A percentile compares a stretch with the other conserved stretches of the same genome.
phyloP scores from a whole-genome alignment of 805 yeast genomes.

The Candida corydali region DNA sequence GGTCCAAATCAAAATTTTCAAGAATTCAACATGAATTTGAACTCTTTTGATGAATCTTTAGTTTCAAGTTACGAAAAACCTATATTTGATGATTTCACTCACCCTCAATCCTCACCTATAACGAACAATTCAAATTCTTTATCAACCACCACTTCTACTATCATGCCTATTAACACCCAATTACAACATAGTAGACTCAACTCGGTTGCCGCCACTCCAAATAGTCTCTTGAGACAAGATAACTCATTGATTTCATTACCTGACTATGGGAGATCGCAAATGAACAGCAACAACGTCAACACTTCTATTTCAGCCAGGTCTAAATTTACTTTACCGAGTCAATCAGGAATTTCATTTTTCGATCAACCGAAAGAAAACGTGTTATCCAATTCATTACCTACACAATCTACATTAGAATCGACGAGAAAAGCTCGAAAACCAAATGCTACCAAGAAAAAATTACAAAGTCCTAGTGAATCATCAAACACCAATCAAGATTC shows the following conservation, averaged over 20 bases:
- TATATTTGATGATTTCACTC: conserved; percentile 8
- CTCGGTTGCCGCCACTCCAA: conserved; percentile 14
- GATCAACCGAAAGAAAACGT: conserved; percentile 3
- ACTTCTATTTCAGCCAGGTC: not conserved
- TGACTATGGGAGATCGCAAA: conserved; percentile 13
- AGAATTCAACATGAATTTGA: conserved; percentile 6
- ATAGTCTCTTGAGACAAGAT: conserved; percentile 20
- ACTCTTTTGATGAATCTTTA: conserved; percentile 6
- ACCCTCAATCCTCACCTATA: conserved; percentile 1
- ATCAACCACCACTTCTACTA: conserved; percentile 2
- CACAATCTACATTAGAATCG: not conserved
- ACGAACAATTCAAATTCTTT: not conserved
- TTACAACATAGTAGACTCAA: conserved; percentile 2
- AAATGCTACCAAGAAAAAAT: not conserved
- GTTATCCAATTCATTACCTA: conserved; percentile 3
- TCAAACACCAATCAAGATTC: not conserved
- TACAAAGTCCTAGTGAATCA: not conserved
- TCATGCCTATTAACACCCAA: conserved; percentile 3
- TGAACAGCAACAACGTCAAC: too few relatives aligned
- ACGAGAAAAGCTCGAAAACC: not conserved
- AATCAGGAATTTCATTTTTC: conserved; percentile 5
- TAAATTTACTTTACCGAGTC: conserved; percentile 8
- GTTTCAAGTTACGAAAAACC: conserved; percentile 7
- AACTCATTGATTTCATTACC: conserved; percentile 27
- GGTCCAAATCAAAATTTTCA: conserved; percentile 29